phyloP scores from a whole-genome alignment of 129 eudicot species.

The Flaveria bidentis region DNA sequence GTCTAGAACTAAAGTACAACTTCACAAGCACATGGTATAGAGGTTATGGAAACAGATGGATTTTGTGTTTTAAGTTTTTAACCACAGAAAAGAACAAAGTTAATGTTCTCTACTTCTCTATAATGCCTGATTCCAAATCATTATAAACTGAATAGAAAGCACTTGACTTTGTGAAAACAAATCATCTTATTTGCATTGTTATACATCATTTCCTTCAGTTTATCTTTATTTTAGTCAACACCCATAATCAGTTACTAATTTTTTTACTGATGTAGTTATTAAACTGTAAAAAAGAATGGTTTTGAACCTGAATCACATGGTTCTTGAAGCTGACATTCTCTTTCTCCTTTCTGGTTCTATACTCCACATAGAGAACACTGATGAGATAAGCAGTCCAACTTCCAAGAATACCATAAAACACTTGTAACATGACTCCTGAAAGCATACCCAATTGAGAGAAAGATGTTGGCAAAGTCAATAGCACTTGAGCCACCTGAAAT shows the following conservation, averaged over 20 bases:
- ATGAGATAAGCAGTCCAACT: conserved; percentile 95
- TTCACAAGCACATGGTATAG: conserved; percentile 31
- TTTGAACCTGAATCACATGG: conserved; percentile 78
- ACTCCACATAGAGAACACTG: conserved; percentile 80
- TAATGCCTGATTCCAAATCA: conserved; percentile 26
- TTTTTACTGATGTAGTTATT: not conserved
- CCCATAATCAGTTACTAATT: conserved; percentile 17
- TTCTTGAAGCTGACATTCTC: conserved; percentile 78
- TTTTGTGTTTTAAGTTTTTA: conserved; percentile 18
- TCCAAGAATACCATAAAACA: conserved; percentile 77
- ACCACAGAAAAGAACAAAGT: conserved; percentile 34
- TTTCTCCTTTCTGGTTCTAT: conserved; percentile 72
- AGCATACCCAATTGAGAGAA: conserved; percentile 90
- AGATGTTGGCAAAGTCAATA: conserved; percentile 77
- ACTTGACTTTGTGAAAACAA: conserved; percentile 1
- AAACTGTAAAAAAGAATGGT: conserved; percentile 11
- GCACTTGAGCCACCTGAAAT: conserved; percentile 84
- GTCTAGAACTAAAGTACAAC: conserved; percentile 17
- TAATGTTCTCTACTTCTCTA: conserved; percentile 24
- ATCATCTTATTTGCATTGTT: not conserved
- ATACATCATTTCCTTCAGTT: conserved; percentile 16
- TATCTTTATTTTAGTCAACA: conserved; percentile 17
- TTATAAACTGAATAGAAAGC: not conserved
- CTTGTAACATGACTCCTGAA: conserved; percentile 67
- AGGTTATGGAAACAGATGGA: conserved; percentile 5